Percentiles rank a stretch among this genome's conserved stretches.
phyloP scores from a whole-genome alignment of 495 filamentous ascomycete species.

The Terfezia claveryi region DNA sequence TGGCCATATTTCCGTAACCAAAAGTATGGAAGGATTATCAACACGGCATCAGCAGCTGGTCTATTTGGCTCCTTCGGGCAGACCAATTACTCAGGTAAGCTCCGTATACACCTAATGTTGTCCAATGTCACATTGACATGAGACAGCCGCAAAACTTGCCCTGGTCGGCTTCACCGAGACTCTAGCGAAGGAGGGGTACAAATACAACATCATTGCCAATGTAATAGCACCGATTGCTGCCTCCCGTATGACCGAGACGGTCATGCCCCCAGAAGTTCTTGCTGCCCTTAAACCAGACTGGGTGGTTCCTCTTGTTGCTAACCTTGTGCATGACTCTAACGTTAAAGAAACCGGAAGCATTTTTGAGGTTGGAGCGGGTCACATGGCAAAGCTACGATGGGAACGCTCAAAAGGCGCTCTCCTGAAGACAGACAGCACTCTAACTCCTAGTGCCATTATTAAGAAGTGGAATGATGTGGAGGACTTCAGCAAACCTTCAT shows the following conservation, averaged over 20 bases:
- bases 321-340: constrained; percentile 75
- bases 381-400: constrained; percentile 86
- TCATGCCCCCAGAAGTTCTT: constrained; percentile 90
- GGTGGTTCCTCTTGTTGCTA: constrained; percentile 85
- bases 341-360: constrained; percentile 65
- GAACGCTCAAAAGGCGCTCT: constrained; percentile 81
- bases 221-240: constrained; percentile 93
- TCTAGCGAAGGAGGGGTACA: constrained; percentile 86
- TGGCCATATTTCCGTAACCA: constrained; percentile 98
- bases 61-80: constrained; percentile 93
- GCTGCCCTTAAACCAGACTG: constrained; percentile 81
- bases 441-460: constrained; percentile 73
- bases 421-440: constrained; percentile 66
- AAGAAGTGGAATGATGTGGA: constrained; percentile 71
- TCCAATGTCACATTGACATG: constrained; percentile 3
- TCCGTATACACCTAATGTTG: background rate
- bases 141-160: constrained; percentile 65
- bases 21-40: constrained; percentile 91
- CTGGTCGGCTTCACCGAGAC: constrained; percentile 90
- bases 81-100: constrained; percentile 69
- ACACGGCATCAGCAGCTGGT: constrained; percentile 85
- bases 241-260: constrained; percentile 80
- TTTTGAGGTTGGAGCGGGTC: constrained; percentile 84
- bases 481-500: constrained; percentile 66
- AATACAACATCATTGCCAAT: constrained; percentile 96